Evolutionary conservation across 2,329 filamentous ascomycete genomes (phyloP), one percentile per base, ranked within the genome.

Genomic region (Parastagonospora nodorum): DNA sequence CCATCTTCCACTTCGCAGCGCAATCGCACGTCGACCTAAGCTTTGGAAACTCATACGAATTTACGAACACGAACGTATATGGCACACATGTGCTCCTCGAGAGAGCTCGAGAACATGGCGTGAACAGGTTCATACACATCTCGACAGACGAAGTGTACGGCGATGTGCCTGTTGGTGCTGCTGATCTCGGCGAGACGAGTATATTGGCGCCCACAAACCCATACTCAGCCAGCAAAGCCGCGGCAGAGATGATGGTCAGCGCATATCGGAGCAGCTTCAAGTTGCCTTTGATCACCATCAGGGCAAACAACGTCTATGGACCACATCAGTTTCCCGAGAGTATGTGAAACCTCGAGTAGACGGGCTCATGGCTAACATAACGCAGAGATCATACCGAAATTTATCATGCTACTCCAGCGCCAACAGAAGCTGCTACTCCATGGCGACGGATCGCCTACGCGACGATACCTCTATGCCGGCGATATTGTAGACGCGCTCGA

Each of bases 141-240:
- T 91, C 88, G 8, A 93, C 90, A 1, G 90, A 94, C 69, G 90
- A 93, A 76, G 90, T 93, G 1, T 93, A 93, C 62, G 90, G 90
- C 36, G 89, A 93, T 70, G 88, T 90, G 51, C 84, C 84, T 51
- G 84, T 87, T 44, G 87, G 85, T 31, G 86, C 86, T 3, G 87
- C 88, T 52, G 88, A 90, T 65, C 73, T 90, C 57, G 77, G 87
- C 36, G 89, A 92, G 75, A 84, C 84, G 12, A 89, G 88, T 74
- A 84, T 89, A 59, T 79, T 93, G 30, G 86, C 86, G 1, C 90
- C 90, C 0, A 92, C 89, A 15, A 94, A 93, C 65, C 90, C 90
- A 8, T 92, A 92, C 62, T 86, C 88, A 8, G 89, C 89, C 15
- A 88, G 85, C 74, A 92, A 92, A 74, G 89, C 89, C 2, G 89